Base-by-base conservation (phyloP, 2,329 filamentous ascomycete species). In the Bisporella sp. region DNA sequence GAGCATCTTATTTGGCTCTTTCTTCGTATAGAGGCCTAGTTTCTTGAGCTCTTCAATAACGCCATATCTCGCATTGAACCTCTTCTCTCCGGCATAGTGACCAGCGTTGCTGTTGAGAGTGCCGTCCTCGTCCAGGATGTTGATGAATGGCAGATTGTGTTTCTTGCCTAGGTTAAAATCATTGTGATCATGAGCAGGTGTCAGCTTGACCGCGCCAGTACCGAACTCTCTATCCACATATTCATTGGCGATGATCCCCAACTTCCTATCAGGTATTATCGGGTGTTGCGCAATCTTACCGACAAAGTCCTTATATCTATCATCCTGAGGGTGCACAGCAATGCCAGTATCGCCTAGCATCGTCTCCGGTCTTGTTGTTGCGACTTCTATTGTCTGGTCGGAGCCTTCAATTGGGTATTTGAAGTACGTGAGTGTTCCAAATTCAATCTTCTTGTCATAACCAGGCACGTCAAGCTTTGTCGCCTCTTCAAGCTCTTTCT, bases 151-250 rank as follows among this genome's bases (percentile, higher is more conserved):
- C 9, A 96, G 79, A 48, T 85, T 84, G 66, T 95, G 89, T 60
- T 82, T 80, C 70, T 89, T 82, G 45, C 89, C 89, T 51, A 92
- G 77, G 55, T 78, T 84, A 70, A 91, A 97, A 85, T 97, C 92
- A 75, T 96, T 96, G 59, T 87, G 84, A 66, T 97, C 92, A 68
- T 97, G 93, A 4, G 91, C 92, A 6, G 92, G 93, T 1, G 92
- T 97, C 58, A 97, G 85, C 76, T 97, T 97, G 63, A 97, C 92
- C 54, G 91, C 91, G 75, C 92, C 92, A 57, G 92, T 96, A 78
- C 92, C 92, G 62, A 97, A 96, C 57, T 93, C 90, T 61, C 81
- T 85, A 57, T 96, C 91, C 47, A 96, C 92, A 57, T 95, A 92
- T 50, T 85, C 80, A 64, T 96, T 92, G 40, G 86, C 87, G 59